Percentiles rank a stretch among this genome's conserved stretches.
Conservation (phyloP, 441 rosid genomes). For the Pelargonium australe region DNA sequence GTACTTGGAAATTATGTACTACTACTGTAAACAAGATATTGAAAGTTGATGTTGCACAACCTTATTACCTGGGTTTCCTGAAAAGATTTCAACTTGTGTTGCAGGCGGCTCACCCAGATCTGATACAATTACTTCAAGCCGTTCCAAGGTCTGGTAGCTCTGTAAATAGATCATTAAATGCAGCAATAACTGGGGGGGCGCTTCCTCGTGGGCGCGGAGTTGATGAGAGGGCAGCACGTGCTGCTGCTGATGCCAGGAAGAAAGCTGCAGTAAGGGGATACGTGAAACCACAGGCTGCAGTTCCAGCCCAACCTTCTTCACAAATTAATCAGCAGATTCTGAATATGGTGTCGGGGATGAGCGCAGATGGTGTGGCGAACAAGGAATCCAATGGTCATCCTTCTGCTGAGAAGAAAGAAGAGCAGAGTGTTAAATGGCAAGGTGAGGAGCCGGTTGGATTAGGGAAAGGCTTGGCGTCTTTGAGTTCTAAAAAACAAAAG, state of each 20-base stretch:
- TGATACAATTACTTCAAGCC: slow-evolving; percentile 81
- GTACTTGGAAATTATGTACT: too few relatives aligned
- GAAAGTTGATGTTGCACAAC: too few relatives aligned
- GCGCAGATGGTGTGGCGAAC: slow-evolving; percentile 39
- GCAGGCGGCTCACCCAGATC: slow-evolving; percentile 96
- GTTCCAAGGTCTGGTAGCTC: slow-evolving; percentile 62
- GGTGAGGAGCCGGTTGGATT: slow-evolving; percentile 56
- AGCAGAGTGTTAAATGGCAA: slow-evolving; percentile 20
- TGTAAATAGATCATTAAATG: slow-evolving; percentile 48
- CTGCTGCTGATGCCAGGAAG: slow-evolving; percentile 90
- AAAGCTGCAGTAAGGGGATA: slow-evolving; percentile 92
- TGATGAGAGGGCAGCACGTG: slow-evolving; percentile 97
- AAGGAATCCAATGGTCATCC: slow-evolving; percentile 43
- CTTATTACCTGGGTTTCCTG: too few relatives aligned
- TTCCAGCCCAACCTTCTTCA: slow-evolving; percentile 70
- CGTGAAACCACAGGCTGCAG: slow-evolving; percentile 57
- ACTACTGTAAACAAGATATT: too few relatives aligned
- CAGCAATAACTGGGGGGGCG: slow-evolving; percentile 56
- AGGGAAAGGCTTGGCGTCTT: slow-evolving; percentile 68
- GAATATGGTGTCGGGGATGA: slow-evolving; percentile 46
- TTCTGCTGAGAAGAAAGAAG: slow-evolving; percentile 30
- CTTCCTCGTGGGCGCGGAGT: slow-evolving; percentile 79
- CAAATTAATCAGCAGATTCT: slow-evolving; percentile 69
- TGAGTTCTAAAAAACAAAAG: slow-evolving; percentile 76
- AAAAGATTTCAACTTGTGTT: too few relatives aligned